Evolutionary conservation across 306 rosid genomes (phyloP).

Genomic region (Vicia sativa): DNA sequence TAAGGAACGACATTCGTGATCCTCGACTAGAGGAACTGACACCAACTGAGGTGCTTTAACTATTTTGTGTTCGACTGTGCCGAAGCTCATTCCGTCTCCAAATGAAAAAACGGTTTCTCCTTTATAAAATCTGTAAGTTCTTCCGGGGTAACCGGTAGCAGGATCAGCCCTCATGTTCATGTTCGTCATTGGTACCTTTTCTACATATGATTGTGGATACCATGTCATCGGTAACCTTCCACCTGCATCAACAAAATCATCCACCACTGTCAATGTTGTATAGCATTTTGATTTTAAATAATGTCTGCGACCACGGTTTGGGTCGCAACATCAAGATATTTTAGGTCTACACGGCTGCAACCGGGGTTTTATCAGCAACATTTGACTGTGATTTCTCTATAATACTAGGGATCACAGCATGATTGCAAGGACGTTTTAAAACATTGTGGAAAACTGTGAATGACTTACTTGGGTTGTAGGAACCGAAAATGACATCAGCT

Average conservation of each 20-base stretch:
- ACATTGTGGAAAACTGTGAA: not conserved
- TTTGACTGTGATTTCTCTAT: not conserved
- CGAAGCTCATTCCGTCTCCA: conserved; percentile 85
- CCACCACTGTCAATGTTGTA: conserved; percentile 23
- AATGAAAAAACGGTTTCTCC: conserved; percentile 83
- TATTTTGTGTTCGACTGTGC: conserved; percentile 58
- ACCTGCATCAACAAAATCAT: conserved; percentile 54
- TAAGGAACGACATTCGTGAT: conserved; percentile 65
- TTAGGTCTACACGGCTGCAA: not conserved
- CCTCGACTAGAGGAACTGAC: conserved; percentile 64
- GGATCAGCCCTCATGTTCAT: conserved; percentile 96
- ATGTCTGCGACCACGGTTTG: not conserved
- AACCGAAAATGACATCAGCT: conserved; percentile 89
- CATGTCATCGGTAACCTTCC: conserved; percentile 97
- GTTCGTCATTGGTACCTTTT: conserved; percentile 87
- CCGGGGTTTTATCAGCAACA: not conserved
- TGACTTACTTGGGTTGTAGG: conserved; percentile 78
- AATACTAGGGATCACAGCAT: not conserved
- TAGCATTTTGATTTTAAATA: not conserved
- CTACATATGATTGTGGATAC: conserved; percentile 92
- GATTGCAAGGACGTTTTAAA: not conserved
- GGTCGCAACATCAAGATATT: not conserved
- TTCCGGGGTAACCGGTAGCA: conserved; percentile 76
- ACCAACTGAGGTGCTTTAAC: conserved; percentile 65
- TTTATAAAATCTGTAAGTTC: conserved; percentile 81